Evolutionary conservation across 768 basidiomycete genomes (phyloP).

Genomic region (Mycena maculata): DNA sequence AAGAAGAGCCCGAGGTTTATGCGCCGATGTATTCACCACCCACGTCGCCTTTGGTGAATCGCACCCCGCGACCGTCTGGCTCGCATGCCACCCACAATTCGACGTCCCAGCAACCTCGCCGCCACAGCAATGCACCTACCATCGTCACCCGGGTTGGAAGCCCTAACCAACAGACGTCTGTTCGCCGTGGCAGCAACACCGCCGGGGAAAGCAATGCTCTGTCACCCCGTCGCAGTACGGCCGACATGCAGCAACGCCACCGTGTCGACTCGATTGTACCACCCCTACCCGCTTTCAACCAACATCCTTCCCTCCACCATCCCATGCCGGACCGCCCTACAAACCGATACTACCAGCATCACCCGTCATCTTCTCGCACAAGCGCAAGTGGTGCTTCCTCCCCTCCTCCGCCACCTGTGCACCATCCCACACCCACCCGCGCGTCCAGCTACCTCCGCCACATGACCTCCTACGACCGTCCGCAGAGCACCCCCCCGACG

Average conservation of each 20-base stretch:
- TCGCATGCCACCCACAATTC: conserved; percentile 25
- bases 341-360: conserved; percentile 41
- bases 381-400: conserved; percentile 48
- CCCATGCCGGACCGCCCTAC: conserved; percentile 37
- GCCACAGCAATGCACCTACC: conserved; percentile 16
- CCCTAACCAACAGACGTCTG: not conserved
- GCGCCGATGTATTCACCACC: conserved; percentile 33
- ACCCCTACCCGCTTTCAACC: not conserved
- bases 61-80: conserved; percentile 31
- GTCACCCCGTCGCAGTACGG: conserved; percentile 23
- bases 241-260: conserved; percentile 24
- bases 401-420: conserved; percentile 39
- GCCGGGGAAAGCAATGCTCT: not conserved
- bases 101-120: conserved; percentile 18
- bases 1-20: conserved; percentile 23
- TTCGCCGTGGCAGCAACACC: conserved; percentile 16
- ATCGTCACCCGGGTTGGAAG: not conserved
- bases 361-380: conserved; percentile 48
- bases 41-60: conserved; percentile 27
- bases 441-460: conserved; percentile 80
- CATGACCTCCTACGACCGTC: conserved; percentile 64
- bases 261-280: conserved; percentile 25
- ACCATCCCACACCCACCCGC: conserved; percentile 58
- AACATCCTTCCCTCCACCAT: conserved; percentile 19
- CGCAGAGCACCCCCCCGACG: conserved; percentile 45